Base-by-base conservation (phyloP, 495 filamentous ascomycete genomes). In the Baudoinia panamericana region DNA sequence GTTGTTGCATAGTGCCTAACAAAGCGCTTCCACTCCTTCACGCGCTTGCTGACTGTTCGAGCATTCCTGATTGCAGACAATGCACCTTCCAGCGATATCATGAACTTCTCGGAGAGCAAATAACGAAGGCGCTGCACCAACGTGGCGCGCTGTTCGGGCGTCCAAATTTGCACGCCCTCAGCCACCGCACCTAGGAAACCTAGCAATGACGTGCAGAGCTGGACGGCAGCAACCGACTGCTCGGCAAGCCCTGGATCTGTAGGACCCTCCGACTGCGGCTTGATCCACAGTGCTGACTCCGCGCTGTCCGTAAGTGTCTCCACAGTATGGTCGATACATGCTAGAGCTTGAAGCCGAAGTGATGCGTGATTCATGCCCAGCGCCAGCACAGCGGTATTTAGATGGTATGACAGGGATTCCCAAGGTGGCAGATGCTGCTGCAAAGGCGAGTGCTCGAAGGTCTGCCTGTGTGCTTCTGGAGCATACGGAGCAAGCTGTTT, bases 121-220 rank as follows among this genome's bases (percentile, higher is more conserved):
- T 70, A 62, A 25, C 76, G 76, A 23, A 92, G 53, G 20, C 71
- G 65, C 33, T 76, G 68, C 32, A 95, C 68, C 12, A 95, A 60
- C 13, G 67, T 66, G 18, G 87, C 58, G 39, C 82, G 73, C 51
- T 88, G 81, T 0, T 67, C 66, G 0, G 73, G 62, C 37, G 66
- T 71, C 82, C 86, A 96, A 53, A 94, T 86, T 32, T 75, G 68
- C 16, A 76, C 72, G 57, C 87, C 72, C 7, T 71, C 69, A 0
- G 85, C 75, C 8, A 77, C 75, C 15, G 87, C 84, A 50, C 84
- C 75, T 36, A 96, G 56, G 53, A 96, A 95, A 0, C 90, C 90
- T 21, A 93, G 64, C 13, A 97, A 63, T 0, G 90, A 92, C 37
- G 85, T 72, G 8, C 78, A 71, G 29, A 88, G 71, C 18, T 77